Conservation (phyloP, 257 asterid genomes). For the Solanum chilense region DNA sequence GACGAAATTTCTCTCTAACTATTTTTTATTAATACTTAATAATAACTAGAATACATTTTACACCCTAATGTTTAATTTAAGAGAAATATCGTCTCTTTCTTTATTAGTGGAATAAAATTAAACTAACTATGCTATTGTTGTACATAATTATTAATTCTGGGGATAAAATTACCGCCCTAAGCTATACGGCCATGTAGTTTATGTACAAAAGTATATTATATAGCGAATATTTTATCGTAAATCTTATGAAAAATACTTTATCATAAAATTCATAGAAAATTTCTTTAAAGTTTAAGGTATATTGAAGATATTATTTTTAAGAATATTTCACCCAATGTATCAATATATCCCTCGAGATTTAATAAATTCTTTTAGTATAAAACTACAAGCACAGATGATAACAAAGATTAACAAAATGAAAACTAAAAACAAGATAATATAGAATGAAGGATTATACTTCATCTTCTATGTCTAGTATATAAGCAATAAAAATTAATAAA, state of each 20-base stretch:
- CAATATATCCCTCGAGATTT: too few relatives aligned
- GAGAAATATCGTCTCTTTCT: background rate
- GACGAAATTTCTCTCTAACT: background rate
- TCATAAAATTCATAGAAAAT: too few relatives aligned
- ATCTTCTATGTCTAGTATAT: background rate
- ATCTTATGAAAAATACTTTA: too few relatives aligned
- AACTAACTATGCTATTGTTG: background rate
- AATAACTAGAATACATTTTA: background rate
- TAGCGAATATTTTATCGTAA: background rate
- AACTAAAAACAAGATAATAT: background rate
- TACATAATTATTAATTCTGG: background rate
- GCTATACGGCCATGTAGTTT: background rate
- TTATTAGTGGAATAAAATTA: background rate
- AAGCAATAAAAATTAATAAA: background rate
- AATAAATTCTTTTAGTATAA: background rate
- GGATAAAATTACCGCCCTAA: background rate
- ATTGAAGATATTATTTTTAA: too few relatives aligned
- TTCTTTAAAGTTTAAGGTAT: too few relatives aligned
- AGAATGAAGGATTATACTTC: background rate
- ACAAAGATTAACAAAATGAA: background rate
- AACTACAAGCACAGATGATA: background rate
- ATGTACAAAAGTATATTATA: background rate
- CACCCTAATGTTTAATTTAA: background rate
- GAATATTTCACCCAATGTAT: background rate
- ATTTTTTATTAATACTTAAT: background rate